Conservation (phyloP, 1,139 yeast species). For the Geotrichum reessii region DNA sequence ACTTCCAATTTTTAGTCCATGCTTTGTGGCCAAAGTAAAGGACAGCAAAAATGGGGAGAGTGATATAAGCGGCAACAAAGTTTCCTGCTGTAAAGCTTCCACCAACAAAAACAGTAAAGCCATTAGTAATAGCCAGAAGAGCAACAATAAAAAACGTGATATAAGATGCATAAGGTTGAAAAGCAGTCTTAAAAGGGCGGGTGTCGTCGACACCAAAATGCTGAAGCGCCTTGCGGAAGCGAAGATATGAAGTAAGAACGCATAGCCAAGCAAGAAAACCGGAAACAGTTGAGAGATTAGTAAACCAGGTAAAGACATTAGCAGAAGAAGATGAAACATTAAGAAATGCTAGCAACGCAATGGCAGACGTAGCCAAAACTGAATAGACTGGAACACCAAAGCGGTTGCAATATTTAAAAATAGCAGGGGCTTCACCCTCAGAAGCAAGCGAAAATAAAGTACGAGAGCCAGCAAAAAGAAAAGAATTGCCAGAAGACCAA, state of each 20-base stretch:
- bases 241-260: slow-evolving; percentile 43
- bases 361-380: slow-evolving; percentile 31
- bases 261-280: slow-evolving; percentile 45
- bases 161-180: slow-evolving; percentile 47
- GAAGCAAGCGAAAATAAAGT: slow-evolving; percentile 41
- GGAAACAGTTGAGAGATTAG: slow-evolving; percentile 42
- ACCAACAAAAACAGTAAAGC: slow-evolving; percentile 56
- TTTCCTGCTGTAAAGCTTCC: slow-evolving; percentile 47
- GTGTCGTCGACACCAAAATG: slow-evolving; percentile 27
- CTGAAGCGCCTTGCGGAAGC: slow-evolving; percentile 51
- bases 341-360: slow-evolving; percentile 40
- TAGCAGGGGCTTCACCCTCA: slow-evolving; percentile 46
- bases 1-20: slow-evolving; percentile 42
- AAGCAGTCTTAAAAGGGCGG: slow-evolving; percentile 41
- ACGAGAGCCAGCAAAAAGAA: slow-evolving; percentile 40
- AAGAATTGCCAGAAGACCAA: slow-evolving; percentile 42
- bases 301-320: slow-evolving; percentile 44
- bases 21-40: slow-evolving; percentile 50
- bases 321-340: slow-evolving; percentile 44
- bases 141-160: slow-evolving; percentile 42
- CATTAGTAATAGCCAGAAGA: slow-evolving; percentile 58
- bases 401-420: slow-evolving; percentile 41
- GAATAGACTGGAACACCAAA: slow-evolving; percentile 43
- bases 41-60: slow-evolving; percentile 45
- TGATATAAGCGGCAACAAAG: slow-evolving; percentile 51